Conservation (phyloP, 2,329 filamentous ascomycete genomes). For the Microcyclosporella mali region DNA sequence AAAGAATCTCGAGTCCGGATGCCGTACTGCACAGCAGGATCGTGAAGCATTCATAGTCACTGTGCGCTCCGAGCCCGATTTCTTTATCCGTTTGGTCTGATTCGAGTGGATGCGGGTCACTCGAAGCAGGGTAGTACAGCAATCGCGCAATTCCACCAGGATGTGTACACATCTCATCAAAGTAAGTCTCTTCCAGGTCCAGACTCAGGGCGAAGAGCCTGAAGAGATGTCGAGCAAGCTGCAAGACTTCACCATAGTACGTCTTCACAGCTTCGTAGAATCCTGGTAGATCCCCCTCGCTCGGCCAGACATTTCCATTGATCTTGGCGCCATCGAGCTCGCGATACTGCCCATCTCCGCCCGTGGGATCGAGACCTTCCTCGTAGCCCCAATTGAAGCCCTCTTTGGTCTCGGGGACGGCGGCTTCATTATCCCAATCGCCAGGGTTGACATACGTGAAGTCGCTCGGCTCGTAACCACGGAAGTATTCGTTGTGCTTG, state of each 20-base stretch:
- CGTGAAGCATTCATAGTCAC: constrained; percentile 29
- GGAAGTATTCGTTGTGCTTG: constrained; percentile 34
- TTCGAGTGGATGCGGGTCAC: constrained; percentile 18
- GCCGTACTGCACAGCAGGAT: constrained; percentile 25
- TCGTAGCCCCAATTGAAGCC: constrained; percentile 42
- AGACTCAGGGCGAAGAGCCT: constrained; percentile 38
- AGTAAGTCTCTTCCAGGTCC: constrained; percentile 34
- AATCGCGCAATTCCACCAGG: constrained; percentile 38
- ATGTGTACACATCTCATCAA: constrained; percentile 36
- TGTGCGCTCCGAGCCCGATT: constrained; percentile 36
- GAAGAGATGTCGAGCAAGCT: constrained; percentile 37
- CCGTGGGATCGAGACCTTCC: constrained; percentile 33
- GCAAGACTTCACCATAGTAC: constrained; percentile 36
- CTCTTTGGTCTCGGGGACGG: constrained; percentile 36
- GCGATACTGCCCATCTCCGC: constrained; percentile 38
- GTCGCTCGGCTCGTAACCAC: constrained; percentile 39
- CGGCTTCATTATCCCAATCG: constrained; percentile 19
- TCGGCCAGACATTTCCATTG: constrained; percentile 37
- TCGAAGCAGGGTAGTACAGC: constrained; percentile 35
- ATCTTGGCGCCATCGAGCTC: constrained; percentile 36
- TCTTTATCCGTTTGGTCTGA: constrained; percentile 20
- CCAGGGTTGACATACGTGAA: constrained; percentile 38
- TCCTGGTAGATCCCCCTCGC: constrained; percentile 34
- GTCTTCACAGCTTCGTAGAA: constrained; percentile 34
- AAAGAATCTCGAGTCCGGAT: constrained; percentile 26